These are phyloP conservation scores for Plasmodium cynomolgi DNA, from an alignment of 169 alveolate genomes.

Conservation along the genomic window DNA sequence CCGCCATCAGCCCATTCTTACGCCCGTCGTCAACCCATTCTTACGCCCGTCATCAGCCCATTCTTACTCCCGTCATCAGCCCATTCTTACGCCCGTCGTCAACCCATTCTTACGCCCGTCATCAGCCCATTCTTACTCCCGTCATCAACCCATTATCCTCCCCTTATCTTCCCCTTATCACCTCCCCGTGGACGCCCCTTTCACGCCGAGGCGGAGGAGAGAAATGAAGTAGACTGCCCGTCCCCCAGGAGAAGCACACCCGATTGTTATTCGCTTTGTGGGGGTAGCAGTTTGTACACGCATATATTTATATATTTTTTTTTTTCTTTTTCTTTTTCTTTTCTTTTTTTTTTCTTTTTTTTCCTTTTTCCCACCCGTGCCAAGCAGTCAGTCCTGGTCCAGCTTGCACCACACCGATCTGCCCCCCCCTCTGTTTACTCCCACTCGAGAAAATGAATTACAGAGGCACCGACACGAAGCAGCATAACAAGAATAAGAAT, in stretches of 20 bases:
- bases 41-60: too few relatives aligned
- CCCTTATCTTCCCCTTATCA: too few relatives aligned
- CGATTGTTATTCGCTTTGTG: background rate
- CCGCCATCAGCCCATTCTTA: too few relatives aligned
- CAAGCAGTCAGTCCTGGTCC: background rate
- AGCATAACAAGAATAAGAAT: constrained; percentile 19
- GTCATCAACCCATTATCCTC: too few relatives aligned
- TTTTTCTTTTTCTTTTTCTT: too few relatives aligned
- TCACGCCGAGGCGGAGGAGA: background rate
- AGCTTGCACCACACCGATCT: background rate
- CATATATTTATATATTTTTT: background rate
- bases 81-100: too few relatives aligned
- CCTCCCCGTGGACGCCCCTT: background rate
- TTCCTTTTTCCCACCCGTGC: background rate
- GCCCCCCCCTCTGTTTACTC: background rate
- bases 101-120: too few relatives aligned
- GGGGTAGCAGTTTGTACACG: background rate
- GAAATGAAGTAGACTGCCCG: background rate
- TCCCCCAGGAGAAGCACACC: background rate
- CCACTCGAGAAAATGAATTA: constrained; percentile 14
- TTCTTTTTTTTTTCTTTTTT: too few relatives aligned
- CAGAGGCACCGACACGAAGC: constrained; percentile 23
- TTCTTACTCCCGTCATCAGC: too few relatives aligned
- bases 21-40: too few relatives aligned
- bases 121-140: too few relatives aligned